Percentiles rank a stretch among this genome's conserved stretches.
Evolutionary conservation across 129 eudicot species (phyloP).

Genomic region (Gnaphalium uliginosum): DNA sequence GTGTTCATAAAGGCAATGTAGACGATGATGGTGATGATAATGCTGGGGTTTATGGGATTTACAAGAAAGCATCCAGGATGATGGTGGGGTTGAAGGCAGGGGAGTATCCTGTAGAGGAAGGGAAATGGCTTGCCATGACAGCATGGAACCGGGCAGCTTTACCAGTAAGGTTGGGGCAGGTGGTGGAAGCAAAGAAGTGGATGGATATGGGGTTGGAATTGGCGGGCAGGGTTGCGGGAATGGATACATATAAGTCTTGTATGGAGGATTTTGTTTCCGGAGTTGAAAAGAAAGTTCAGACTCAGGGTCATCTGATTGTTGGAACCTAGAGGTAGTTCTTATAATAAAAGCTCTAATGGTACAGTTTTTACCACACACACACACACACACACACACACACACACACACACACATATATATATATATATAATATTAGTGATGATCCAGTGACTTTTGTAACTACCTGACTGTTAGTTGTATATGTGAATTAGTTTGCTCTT

Average conservation of each 20-base stretch:
- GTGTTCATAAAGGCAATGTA: constrained; percentile 48
- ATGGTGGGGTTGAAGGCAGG: constrained; percentile 93
- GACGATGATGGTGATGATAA: constrained; percentile 44
- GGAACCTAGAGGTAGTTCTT: constrained; percentile 31
- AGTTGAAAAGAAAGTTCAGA: constrained; percentile 52
- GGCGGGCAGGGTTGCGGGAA: constrained; percentile 76
- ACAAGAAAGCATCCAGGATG: constrained; percentile 80
- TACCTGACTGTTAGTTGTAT: constrained; percentile 11
- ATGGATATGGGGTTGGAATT: constrained; percentile 78
- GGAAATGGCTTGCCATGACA: constrained; percentile 91
- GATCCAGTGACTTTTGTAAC: background rate
- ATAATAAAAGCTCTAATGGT: background rate
- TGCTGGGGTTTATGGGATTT: constrained; percentile 58
- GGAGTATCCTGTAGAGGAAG: constrained; percentile 85
- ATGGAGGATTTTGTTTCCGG: constrained; percentile 85
- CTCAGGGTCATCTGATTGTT: constrained; percentile 32
- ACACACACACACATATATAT: too few species aligned
- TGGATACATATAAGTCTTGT: constrained; percentile 72
- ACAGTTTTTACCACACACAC: background rate
- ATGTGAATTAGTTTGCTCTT: constrained; percentile 10
- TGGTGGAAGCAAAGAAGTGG: constrained; percentile 75
- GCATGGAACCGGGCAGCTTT: constrained; percentile 96
- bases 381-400: too few species aligned
- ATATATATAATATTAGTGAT: background rate
- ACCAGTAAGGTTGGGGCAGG: constrained; percentile 72